Percentiles rank a stretch among this genome's conserved stretches.
These are phyloP conservation scores for Entomortierella parvispora DNA, from an alignment of 192 early-diverging fungal species.

Conservation along the genomic window DNA sequence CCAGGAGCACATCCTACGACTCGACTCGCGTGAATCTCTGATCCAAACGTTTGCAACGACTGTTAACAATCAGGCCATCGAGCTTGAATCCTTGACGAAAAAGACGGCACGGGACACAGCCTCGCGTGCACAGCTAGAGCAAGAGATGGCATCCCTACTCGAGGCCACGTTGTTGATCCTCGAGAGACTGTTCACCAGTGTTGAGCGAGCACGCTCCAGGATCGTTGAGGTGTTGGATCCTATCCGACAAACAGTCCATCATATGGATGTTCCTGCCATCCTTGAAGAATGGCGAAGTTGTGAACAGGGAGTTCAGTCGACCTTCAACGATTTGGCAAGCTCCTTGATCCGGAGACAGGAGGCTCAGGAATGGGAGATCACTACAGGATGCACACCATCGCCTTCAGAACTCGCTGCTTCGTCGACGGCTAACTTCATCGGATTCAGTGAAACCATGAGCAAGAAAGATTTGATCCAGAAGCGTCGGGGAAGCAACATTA, in stretches of 20 bases:
- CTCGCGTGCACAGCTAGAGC: constrained; percentile 18
- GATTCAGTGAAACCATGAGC: background rate
- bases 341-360: constrained; percentile 20
- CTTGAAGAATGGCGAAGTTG: constrained; percentile 28
- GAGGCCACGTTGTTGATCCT: constrained; percentile 41
- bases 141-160: constrained; percentile 33
- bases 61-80: constrained; percentile 19
- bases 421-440: background rate
- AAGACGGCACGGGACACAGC: constrained; percentile 10
- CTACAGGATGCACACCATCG: background rate
- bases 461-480: background rate
- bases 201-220: constrained; percentile 3
- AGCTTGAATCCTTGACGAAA: constrained; percentile 13
- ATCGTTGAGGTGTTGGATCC: constrained; percentile 9
- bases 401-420: background rate
- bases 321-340: constrained; percentile 12
- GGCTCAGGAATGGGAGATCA: constrained; percentile 24
- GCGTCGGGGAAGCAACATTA: background rate
- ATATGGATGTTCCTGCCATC: constrained; percentile 14
- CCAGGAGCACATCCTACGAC: constrained; percentile 3
- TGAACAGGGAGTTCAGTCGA: background rate
- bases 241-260: constrained; percentile 22
- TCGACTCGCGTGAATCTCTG: constrained; percentile 24
- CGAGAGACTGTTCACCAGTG: constrained; percentile 19
- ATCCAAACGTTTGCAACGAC: constrained; percentile 10